Evolutionary conservation across 2,329 filamentous ascomycete species (phyloP).

Genomic region (Aspergillus japonicus): DNA sequence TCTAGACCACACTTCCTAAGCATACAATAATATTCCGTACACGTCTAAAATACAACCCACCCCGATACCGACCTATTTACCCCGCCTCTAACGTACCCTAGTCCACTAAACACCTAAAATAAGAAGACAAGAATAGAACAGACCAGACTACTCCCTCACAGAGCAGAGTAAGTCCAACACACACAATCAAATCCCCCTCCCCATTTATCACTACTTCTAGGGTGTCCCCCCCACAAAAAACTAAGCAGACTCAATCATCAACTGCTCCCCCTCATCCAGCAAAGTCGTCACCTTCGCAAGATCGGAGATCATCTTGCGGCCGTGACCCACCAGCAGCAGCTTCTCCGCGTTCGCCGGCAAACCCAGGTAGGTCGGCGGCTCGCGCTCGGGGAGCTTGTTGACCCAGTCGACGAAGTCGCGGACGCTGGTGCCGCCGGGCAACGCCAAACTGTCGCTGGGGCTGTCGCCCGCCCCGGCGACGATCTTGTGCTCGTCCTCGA

Average conservation of each 20-base stretch:
- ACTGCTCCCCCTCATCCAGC: constrained; percentile 89
- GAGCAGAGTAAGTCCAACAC: too few relatives aligned
- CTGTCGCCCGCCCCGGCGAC: constrained; percentile 63
- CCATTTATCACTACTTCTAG: neutral
- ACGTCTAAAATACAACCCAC: too few relatives aligned
- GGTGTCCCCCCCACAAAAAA: neutral
- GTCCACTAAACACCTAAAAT: too few relatives aligned
- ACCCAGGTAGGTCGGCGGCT: constrained; percentile 92
- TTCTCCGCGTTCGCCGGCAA: constrained; percentile 96
- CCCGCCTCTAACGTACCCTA: too few relatives aligned
- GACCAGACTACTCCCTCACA: too few relatives aligned
- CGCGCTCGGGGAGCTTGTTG: constrained; percentile 84
- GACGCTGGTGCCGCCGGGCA: constrained; percentile 78
- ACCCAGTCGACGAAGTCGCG: constrained; percentile 91
- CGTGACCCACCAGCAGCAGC: constrained; percentile 82
- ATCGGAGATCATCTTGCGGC: constrained; percentile 78
- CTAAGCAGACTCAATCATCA: constrained; percentile 63
- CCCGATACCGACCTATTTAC: too few relatives aligned
- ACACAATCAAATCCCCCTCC: too few relatives aligned
- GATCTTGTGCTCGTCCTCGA: constrained; percentile 87
- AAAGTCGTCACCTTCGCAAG: constrained; percentile 80
- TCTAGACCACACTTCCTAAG: too few relatives aligned
- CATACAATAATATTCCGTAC: too few relatives aligned
- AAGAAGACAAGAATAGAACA: too few relatives aligned
- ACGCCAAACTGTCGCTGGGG: constrained; percentile 59